Evolutionary conservation across 202 grass and related monocot genomes (phyloP).

Genomic region (Carex sylvatica): DNA sequence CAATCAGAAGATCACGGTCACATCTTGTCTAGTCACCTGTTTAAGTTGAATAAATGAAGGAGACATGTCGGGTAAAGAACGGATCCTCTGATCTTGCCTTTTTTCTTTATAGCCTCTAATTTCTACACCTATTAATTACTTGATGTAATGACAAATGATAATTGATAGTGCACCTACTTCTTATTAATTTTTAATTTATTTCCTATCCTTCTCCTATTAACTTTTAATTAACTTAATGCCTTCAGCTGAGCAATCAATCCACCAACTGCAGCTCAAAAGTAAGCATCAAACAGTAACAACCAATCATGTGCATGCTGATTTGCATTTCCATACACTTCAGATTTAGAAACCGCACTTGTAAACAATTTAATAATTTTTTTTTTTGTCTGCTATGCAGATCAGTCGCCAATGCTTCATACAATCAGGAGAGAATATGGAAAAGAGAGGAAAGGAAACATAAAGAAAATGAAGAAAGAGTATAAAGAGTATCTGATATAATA

Average conservation of each 20-base stretch:
- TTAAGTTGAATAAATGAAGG: background rate
- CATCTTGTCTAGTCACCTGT: background rate
- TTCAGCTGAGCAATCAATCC: slow-evolving; percentile 16
- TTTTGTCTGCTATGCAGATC: background rate
- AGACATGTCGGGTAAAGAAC: background rate
- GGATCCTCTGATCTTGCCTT: background rate
- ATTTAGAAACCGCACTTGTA: background rate
- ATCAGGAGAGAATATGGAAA: background rate
- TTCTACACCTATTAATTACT: background rate
- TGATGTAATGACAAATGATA: background rate
- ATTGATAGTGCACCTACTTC: background rate
- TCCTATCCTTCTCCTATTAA: background rate
- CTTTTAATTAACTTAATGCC: background rate
- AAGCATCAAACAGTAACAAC: slow-evolving; percentile 8
- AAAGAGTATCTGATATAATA: background rate
- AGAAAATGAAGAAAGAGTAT: background rate
- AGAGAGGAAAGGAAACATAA: background rate
- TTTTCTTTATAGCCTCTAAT: background rate
- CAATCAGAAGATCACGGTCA: background rate
- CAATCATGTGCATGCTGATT: slow-evolving; percentile 7
- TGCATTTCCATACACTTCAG: slow-evolving; percentile 1
- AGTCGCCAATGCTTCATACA: background rate
- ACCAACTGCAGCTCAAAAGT: slow-evolving; percentile 19
- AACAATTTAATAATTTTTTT: background rate
- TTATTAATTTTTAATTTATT: background rate